Base-by-base conservation (phyloP, 2,329 filamentous ascomycete genomes). In the Tympanopsis confertula region DNA sequence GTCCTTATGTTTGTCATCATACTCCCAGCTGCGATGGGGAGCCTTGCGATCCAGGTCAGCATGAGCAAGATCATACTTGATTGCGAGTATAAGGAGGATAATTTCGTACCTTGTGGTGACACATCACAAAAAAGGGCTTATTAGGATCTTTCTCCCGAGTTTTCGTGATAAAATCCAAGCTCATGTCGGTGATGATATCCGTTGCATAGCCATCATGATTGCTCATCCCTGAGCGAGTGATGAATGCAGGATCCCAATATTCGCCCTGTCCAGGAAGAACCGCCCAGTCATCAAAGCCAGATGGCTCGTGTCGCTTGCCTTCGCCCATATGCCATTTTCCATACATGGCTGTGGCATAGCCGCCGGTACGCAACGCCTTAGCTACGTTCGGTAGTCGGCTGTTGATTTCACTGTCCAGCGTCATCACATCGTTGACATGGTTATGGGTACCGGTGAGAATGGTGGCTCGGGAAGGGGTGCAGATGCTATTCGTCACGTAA, bases 61-160 rank as follows among this genome's bases (percentile, higher is more conserved):
- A n/a, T n/a, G n/a, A n/a, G n/a, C n/a, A n/a, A n/a, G n/a, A n/a
- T n/a, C n/a, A n/a, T n/a, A n/a, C n/a, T n/a, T n/a, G n/a, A n/a
- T n/a, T n/a, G n/a, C n/a, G n/a, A n/a, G n/a, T n/a, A n/a, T n/a
- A n/a, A n/a, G n/a, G n/a, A n/a, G n/a, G n/a, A n/a, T n/a, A n/a
- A n/a, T n/a, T n/a, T n/a, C n/a, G n/a, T n/a, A n/a, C n/a, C 44
- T 73, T 73, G 47, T 73, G 68, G 43, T 72, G 69, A 45, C 66
- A 71, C 68, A 73, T 72, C 32, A 69, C 45, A 45, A 71, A 72
- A 49, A 72, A 72, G 0, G 67, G 67, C 39, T 54, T 54, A 1
- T 39, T 30, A 4, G 41, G 43, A 29, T 55, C 52, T 5, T 54
- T 51, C 15, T 57, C 50, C 10, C 50, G 44, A 2, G 37, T 40